Evolutionary conservation across 495 filamentous ascomycete species (phyloP), one percentile per base, ranked within the genome.

Genomic region (Neurospora cerealis): DNA sequence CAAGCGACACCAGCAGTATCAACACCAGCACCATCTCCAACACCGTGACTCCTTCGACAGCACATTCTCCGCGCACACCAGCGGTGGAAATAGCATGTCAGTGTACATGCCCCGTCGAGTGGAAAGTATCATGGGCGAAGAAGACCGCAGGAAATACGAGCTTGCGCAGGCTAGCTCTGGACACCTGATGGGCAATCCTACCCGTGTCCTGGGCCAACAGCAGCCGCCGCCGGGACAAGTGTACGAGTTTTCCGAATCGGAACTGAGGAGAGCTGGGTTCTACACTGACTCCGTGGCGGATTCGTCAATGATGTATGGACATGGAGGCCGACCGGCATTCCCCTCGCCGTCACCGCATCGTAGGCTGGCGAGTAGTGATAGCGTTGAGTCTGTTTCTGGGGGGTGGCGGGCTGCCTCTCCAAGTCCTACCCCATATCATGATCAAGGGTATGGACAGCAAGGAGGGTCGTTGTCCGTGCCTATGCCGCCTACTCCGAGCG

Each of bases 81-180:
- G 15, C 15, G 54, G 54, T 0, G 54, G 6, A 3, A 88, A 84
- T 4, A 85, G 81, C 62, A 89, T 89, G 74, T 92, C 91, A 0
- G 85, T 96, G 28, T 91, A 90, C 76, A 80, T 93, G 77, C 94
- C 95, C 3, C 87, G 88, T 28, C 88, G 91, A 44, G 92, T 97
- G 10, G 95, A 97, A 75, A 93, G 89, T 79, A 87, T 97, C 75
- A 92, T 96, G 89, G 91, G 88, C 46, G 91, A 92, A 32, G 91
- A 94, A 81, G 92, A 94, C 76, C 84, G 88, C 38, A 86, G 85
- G 74, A 94, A 93, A 78, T 90, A 92, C 72, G 85, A 88, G 73
- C 85, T 91, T 78, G 91, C 91, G 10, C 90, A 90, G 78, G 87
- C 91, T 42, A 87, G 83, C 74, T 90, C 89, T 69, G 75, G 81